Evolutionary conservation across 2,329 filamentous ascomycete genomes (phyloP).

Genomic region (Corinectria fuckeliana): DNA sequence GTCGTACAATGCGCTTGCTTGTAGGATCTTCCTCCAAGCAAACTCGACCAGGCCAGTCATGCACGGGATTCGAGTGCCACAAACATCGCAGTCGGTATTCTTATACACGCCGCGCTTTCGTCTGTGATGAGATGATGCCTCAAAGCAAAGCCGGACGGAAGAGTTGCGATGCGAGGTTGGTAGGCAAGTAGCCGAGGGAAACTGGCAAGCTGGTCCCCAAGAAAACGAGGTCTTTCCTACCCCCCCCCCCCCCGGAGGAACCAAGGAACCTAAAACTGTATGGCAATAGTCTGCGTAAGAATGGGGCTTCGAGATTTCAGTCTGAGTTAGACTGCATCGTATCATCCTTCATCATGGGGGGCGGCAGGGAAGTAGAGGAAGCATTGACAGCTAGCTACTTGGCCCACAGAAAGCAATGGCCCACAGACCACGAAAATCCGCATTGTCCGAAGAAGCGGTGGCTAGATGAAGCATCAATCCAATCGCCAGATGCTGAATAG

Average conservation of each 20-base stretch:
- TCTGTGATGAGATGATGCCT: constrained; percentile 6
- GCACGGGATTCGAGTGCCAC: not conserved
- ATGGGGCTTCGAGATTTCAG: not conserved
- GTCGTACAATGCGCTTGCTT: not conserved
- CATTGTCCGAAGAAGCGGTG: constrained; percentile 1
- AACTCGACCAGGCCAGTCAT: not conserved
- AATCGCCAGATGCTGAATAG: too few species aligned
- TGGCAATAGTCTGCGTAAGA: not conserved
- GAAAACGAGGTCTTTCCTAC: too few species aligned
- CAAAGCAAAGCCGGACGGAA: not conserved
- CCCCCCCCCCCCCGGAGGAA: too few species aligned
- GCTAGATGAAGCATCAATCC: not conserved
- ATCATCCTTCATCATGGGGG: not conserved
- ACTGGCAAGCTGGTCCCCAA: not conserved
- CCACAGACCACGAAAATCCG: not conserved
- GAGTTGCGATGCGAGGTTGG: not conserved
- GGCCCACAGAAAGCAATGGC: not conserved
- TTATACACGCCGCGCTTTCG: not conserved
- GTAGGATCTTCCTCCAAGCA: constrained; percentile 4
- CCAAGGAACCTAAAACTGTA: too few species aligned
- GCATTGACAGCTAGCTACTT: constrained; percentile 7
- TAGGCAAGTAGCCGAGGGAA: too few species aligned
- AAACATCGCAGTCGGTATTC: not conserved
- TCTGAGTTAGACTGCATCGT: constrained; percentile 6
- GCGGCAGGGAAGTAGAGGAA: not conserved